A percentile compares a stretch with the other conserved stretches of the same genome.
phyloP scores from a whole-genome alignment of 495 filamentous ascomycete genomes.

The Cercophora samala region DNA sequence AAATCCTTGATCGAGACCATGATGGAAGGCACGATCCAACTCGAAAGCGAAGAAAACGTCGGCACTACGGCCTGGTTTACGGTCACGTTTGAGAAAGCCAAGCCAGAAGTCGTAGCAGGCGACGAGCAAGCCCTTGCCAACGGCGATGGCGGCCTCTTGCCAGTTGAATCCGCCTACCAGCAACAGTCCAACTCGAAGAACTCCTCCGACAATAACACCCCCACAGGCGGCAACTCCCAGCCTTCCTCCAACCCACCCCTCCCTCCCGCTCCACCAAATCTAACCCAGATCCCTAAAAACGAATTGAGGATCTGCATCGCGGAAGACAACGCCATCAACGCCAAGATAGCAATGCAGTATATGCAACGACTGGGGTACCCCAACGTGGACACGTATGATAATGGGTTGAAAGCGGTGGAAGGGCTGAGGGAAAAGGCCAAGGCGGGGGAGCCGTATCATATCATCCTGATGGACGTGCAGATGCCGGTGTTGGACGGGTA shows the following conservation, averaged over 20 bases:
- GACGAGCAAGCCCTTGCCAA: constrained; percentile 41
- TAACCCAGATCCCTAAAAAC: constrained; percentile 66
- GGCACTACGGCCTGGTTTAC: constrained; percentile 88
- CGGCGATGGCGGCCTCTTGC: neutral
- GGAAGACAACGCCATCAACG: constrained; percentile 89
- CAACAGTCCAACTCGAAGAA: constrained; percentile 16
- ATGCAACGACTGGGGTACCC: constrained; percentile 78
- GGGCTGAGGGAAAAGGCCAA: constrained; percentile 67
- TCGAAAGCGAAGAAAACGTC: constrained; percentile 69
- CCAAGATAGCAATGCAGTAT: constrained; percentile 87
- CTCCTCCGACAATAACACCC: neutral
- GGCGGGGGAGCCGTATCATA: constrained; percentile 67
- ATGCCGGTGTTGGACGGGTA: constrained; percentile 96
- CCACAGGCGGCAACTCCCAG: neutral
- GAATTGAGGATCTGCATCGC: constrained; percentile 83
- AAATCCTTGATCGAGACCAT: constrained; percentile 92
- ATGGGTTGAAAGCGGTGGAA: constrained; percentile 82
- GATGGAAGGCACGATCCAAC: constrained; percentile 75
- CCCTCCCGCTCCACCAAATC: constrained; percentile 49
- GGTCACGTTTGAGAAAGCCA: constrained; percentile 74
- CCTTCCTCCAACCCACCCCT: neutral
- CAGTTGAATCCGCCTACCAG: neutral
- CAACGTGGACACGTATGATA: constrained; percentile 74
- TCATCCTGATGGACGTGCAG: constrained; percentile 93
- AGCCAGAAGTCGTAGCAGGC: constrained; percentile 50